These are phyloP conservation scores for Chytriomyces hyalinus DNA, from an alignment of 192 early-diverging fungal species.

Conservation along the genomic window DNA sequence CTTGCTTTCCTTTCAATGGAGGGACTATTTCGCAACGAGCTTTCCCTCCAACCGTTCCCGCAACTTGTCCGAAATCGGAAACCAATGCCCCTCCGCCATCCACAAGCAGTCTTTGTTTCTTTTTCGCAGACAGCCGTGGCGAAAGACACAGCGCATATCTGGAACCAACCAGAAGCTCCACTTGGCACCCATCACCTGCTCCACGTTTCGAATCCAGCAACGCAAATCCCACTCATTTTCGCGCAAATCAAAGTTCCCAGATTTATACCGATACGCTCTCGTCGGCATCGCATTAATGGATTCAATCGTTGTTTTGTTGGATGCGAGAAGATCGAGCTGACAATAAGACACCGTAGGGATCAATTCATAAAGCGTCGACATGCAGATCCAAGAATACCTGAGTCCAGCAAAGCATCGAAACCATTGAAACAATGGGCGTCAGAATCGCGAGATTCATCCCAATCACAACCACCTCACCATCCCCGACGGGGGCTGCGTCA, in stretches of 20 bases:
- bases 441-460: constrained; percentile 20
- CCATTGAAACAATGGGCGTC: constrained; percentile 1
- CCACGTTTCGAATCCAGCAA: background rate
- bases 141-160: background rate
- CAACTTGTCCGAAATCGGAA: background rate
- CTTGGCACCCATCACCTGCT: background rate
- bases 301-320: constrained; percentile 31
- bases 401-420: constrained; percentile 20
- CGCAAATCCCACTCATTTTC: constrained; percentile 19
- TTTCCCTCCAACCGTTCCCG: background rate
- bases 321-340: background rate
- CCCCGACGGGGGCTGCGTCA: background rate
- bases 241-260: background rate
- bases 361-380: background rate
- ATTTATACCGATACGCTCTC: background rate
- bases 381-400: background rate
- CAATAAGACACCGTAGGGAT: background rate
- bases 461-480: constrained; percentile 11
- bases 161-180: constrained; percentile 13
- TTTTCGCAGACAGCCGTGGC: background rate
- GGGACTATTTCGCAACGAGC: too few species aligned
- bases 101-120: background rate
- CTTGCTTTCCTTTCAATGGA: too few species aligned
- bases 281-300: background rate
- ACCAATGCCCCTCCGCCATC: constrained; percentile 21